Evolutionary conservation across 129 eudicot genomes (phyloP).

Genomic region (Sambucus nigra): DNA sequence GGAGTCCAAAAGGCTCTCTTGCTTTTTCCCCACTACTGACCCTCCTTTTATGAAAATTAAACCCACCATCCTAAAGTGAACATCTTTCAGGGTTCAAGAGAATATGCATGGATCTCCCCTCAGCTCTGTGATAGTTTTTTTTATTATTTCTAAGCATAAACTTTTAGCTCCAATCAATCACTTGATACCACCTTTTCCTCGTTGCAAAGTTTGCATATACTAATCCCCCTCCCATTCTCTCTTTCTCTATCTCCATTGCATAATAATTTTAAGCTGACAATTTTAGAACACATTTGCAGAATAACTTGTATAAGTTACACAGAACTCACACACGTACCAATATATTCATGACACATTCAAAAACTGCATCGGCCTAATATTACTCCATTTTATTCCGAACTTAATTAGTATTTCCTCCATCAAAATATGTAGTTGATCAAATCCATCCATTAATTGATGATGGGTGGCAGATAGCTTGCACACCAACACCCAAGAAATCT

Average conservation of each 20-base stretch:
- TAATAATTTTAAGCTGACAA: not conserved
- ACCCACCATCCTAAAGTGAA: constrained; percentile 29
- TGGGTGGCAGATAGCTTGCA: constrained; percentile 59
- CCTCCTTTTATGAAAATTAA: constrained; percentile 32
- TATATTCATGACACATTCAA: no score
- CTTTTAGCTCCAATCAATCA: constrained; percentile 30
- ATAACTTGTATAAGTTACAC: not conserved
- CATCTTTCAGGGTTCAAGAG: constrained; percentile 34
- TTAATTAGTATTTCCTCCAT: no score
- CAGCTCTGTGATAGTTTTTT: constrained; percentile 1
- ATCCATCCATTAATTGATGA: constrained; percentile 68
- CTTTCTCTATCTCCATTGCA: constrained; percentile 6
- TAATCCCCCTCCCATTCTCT: constrained; percentile 2
- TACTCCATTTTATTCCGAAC: no score
- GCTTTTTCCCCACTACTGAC: constrained; percentile 55
- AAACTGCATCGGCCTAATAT: no score
- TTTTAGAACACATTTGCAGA: not conserved
- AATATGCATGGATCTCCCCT: constrained; percentile 61
- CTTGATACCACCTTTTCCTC: constrained; percentile 30
- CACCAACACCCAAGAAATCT: constrained; percentile 93
- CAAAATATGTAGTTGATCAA: constrained; percentile 18
- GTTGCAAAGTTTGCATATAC: constrained; percentile 17
- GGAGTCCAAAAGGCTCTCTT: constrained; percentile 39
- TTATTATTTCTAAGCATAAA: constrained; percentile 5
- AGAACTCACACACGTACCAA: no score